A percentile compares a stretch with the other conserved stretches of the same genome.
Evolutionary conservation across 768 basidiomycete species (phyloP).

Genomic region (Trametes maxima): DNA sequence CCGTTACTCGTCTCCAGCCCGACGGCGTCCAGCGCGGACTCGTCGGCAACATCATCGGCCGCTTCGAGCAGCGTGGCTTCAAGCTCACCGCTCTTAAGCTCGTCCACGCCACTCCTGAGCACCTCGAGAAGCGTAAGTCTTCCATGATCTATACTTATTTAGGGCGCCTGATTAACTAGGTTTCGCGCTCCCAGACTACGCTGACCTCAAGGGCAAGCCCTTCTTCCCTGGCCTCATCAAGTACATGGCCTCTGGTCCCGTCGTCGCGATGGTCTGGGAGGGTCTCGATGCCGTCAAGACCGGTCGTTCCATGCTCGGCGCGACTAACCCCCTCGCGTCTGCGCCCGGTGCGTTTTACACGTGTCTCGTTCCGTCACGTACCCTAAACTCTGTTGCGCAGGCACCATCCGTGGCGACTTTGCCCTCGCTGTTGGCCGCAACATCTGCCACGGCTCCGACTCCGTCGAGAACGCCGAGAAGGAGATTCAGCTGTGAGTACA

Average conservation of each 20-base stretch:
- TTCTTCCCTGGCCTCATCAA: constrained; percentile 98
- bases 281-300: constrained; percentile 94
- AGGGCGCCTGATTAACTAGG: not conserved
- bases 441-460: constrained; percentile 90
- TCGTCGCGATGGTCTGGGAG: constrained; percentile 95
- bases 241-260: constrained; percentile 96
- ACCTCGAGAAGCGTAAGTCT: constrained; percentile 84
- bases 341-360: constrained; percentile 63
- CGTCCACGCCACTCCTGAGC: constrained; percentile 72
- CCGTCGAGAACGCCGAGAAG: constrained; percentile 88
- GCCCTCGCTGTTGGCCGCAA: constrained; percentile 94
- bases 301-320: constrained; percentile 93
- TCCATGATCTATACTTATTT: not conserved
- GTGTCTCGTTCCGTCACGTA: not conserved
- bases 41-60: constrained; percentile 91
- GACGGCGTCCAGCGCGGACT: constrained; percentile 98
- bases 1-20: constrained; percentile 54
- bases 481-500: constrained; percentile 85
- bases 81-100: constrained; percentile 96
- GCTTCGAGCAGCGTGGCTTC: constrained; percentile 98
- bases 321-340: constrained; percentile 94
- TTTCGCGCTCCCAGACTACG: constrained; percentile 69
- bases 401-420: constrained; percentile 95
- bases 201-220: constrained; percentile 88
- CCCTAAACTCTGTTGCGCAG: constrained; percentile 39